These are phyloP conservation scores for Aspergillus tubingensis DNA, from an alignment of 2,329 filamentous ascomycete species.

Conservation along the genomic window DNA sequence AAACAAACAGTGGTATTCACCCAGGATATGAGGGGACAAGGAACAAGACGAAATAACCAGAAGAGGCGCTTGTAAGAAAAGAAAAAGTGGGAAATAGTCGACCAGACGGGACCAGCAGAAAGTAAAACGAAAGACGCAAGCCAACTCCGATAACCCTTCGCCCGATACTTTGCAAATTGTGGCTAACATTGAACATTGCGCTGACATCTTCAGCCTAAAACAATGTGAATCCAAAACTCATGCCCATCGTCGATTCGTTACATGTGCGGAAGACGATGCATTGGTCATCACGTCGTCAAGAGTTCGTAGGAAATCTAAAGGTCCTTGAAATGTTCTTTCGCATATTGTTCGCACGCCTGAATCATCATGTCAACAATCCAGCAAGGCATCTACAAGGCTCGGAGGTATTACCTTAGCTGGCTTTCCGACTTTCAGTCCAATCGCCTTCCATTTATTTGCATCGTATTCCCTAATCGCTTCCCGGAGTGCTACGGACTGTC, in stretches of 20 bases:
- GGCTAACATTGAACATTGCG: conserved; percentile 3
- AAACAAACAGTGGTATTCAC: neutral
- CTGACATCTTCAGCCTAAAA: conserved; percentile 15
- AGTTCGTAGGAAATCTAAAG: conserved; percentile 33
- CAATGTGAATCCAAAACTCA: conserved; percentile 23
- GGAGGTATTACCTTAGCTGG: conserved; percentile 74
- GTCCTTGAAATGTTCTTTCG: conserved; percentile 82
- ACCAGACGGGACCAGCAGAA: conserved; percentile 17
- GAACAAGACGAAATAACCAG: neutral
- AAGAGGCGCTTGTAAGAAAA: neutral
- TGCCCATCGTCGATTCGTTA: conserved; percentile 13
- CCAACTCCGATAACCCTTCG: conserved; percentile 14
- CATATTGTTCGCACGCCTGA: conserved; percentile 86
- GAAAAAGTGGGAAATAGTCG: neutral
- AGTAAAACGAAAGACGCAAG: conserved; percentile 5
- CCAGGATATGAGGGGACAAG: neutral
- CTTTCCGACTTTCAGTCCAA: conserved; percentile 95
- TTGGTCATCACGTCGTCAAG: conserved; percentile 38
- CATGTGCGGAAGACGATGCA: conserved; percentile 21
- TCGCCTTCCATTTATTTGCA: conserved; percentile 97
- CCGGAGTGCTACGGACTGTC: conserved; percentile 59
- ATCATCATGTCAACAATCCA: conserved; percentile 18
- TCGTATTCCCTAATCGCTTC: conserved; percentile 99
- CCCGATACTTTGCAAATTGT: conserved; percentile 13
- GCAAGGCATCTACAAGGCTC: conserved; percentile 18